Evolutionary conservation across 2,329 filamentous ascomycete species (phyloP).

Genomic region (Pseudocercospora cruenta): DNA sequence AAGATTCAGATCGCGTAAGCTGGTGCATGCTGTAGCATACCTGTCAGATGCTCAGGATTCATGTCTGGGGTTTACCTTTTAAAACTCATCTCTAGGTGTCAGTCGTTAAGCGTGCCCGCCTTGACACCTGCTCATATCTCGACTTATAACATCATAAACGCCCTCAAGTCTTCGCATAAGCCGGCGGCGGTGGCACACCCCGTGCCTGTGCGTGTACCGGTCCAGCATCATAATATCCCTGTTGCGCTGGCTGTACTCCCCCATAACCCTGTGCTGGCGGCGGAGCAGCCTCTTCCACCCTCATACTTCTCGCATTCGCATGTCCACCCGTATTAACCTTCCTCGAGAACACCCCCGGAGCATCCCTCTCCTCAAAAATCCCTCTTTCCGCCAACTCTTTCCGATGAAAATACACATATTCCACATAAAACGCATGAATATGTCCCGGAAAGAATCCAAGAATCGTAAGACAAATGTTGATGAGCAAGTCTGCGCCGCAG

Average conservation of each 20-base stretch:
- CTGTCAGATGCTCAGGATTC: too few species aligned
- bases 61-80: too few species aligned
- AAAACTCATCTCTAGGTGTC: not conserved
- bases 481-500: constrained; percentile 51
- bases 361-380: constrained; percentile 56
- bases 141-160: not conserved
- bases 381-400: constrained; percentile 66
- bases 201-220: not conserved
- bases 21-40: too few species aligned
- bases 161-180: not conserved
- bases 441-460: constrained; percentile 72
- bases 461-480: constrained; percentile 53
- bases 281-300: constrained; percentile 22
- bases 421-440: constrained; percentile 72
- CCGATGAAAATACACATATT: constrained; percentile 82
- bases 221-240: not conserved
- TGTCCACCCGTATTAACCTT: constrained; percentile 70
- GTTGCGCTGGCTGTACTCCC: not conserved
- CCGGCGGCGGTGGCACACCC: not conserved
- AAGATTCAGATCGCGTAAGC: too few species aligned
- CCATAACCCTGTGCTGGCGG: constrained; percentile 5
- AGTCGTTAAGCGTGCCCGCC: not conserved
- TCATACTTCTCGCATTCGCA: too few species aligned
- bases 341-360: constrained; percentile 73
- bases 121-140: too few species aligned